Conservation (phyloP, 495 filamentous ascomycete species). For the Parathielavia hyrcaniae region DNA sequence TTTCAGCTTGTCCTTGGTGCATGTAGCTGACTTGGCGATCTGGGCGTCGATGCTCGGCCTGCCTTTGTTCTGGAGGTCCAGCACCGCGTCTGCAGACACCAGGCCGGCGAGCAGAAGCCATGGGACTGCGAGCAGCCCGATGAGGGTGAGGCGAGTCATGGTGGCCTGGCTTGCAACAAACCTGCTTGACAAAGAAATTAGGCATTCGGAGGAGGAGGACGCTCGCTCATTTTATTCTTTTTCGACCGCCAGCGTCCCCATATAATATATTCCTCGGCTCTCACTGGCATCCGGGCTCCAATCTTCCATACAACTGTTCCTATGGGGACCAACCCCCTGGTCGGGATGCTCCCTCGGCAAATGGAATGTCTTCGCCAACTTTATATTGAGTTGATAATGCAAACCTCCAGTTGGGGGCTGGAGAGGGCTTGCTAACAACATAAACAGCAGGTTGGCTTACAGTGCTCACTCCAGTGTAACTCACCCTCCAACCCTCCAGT, state of each 20-base stretch:
- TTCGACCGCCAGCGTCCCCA: background rate
- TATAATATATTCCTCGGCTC: background rate
- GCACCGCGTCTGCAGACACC: slow-evolving; percentile 37
- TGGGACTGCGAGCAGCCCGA: slow-evolving; percentile 28
- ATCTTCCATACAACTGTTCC: slow-evolving; percentile 5
- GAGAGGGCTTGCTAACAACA: background rate
- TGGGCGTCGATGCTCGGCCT: slow-evolving; percentile 34
- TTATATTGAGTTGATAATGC: background rate
- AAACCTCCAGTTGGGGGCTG: background rate
- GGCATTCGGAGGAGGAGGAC: background rate
- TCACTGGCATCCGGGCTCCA: slow-evolving; percentile 1
- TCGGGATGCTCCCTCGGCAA: slow-evolving; percentile 14
- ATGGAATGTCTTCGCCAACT: background rate
- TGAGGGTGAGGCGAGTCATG: slow-evolving; percentile 27
- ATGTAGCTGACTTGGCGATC: slow-evolving; percentile 42
- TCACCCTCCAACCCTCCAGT: no score
- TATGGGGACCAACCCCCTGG: background rate
- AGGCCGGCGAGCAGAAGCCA: slow-evolving; percentile 26
- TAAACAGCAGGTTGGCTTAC: slow-evolving; percentile 19
- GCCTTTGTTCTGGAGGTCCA: slow-evolving; percentile 41
- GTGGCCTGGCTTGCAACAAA: slow-evolving; percentile 4
- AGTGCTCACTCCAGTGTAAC: slow-evolving; percentile 9
- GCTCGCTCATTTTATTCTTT: background rate
- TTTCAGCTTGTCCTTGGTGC: slow-evolving; percentile 43
- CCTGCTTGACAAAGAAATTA: background rate